Conservation (phyloP, 345 rosid species). For the Brassica carinata region DNA sequence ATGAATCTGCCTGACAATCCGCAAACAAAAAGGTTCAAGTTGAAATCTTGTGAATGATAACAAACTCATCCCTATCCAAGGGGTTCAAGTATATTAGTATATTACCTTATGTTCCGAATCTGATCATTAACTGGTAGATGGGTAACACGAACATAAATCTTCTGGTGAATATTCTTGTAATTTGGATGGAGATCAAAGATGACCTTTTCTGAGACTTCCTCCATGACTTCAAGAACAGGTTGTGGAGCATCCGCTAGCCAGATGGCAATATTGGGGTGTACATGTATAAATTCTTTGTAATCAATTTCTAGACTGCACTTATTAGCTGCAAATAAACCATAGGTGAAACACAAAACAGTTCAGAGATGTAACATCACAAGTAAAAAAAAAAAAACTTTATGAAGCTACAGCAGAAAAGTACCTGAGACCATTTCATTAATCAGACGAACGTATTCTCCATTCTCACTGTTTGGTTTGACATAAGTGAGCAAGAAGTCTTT, state of each 20-base stretch:
- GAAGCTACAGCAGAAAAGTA: constrained; percentile 29
- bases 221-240: constrained; percentile 97
- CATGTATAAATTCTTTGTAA: constrained; percentile 82
- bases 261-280: constrained; percentile 94
- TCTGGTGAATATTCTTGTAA: constrained; percentile 81
- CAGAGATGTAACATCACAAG: background rate
- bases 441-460: constrained; percentile 78
- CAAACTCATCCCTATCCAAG: background rate
- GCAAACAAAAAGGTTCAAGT: constrained; percentile 10
- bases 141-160: constrained; percentile 82
- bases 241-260: constrained; percentile 99
- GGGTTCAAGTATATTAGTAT: too few species aligned
- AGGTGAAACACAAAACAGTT: background rate
- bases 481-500: constrained; percentile 82
- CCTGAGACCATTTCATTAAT: constrained; percentile 95
- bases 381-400: background rate
- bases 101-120: constrained; percentile 86
- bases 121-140: constrained; percentile 94
- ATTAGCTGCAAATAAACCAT: constrained; percentile 58
- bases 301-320: constrained; percentile 92
- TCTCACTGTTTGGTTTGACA: constrained; percentile 67
- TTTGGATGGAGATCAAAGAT: constrained; percentile 88
- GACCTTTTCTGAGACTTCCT: constrained; percentile 75
- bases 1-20: constrained; percentile 81
- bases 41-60: constrained; percentile 32